A percentile compares a stretch with the other conserved stretches of the same genome.
Evolutionary conservation across 306 rosid species (phyloP).

Genomic region (Delonix regia): DNA sequence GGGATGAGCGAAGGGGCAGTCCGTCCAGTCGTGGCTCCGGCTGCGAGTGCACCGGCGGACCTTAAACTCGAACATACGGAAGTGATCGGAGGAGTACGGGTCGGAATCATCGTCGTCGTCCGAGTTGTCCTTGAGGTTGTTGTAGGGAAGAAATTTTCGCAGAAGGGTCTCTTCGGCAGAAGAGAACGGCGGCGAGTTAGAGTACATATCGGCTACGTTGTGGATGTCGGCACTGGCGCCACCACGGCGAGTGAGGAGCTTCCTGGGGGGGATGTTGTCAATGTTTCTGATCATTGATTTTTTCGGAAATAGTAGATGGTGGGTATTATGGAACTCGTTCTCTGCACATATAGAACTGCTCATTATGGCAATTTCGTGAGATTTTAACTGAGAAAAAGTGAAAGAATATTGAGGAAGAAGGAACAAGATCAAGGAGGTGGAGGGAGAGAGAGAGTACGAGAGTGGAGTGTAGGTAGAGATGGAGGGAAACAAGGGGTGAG

Average conservation of each 20-base stretch:
- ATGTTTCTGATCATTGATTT: conserved; percentile 43
- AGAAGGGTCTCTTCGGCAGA: conserved; percentile 53
- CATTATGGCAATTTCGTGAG: conserved; percentile 32
- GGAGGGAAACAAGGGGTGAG: conserved; percentile 33
- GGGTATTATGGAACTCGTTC: conserved; percentile 43
- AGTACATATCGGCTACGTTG: conserved; percentile 42
- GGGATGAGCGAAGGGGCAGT: conserved; percentile 86
- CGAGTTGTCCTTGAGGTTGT: conserved; percentile 25
- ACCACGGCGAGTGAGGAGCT: conserved; percentile 57
- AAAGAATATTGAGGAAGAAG: not conserved
- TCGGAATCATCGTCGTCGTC: conserved; percentile 43
- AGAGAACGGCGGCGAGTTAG: conserved; percentile 47
- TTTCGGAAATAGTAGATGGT: conserved; percentile 48
- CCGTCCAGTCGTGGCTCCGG: conserved; percentile 99
- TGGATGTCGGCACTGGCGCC: not conserved
- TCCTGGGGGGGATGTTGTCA: conserved; percentile 72
- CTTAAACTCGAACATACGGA: conserved; percentile 93
- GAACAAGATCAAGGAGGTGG: not conserved
- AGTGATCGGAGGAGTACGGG: conserved; percentile 76
- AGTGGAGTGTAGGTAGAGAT: not conserved
- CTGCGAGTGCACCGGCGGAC: conserved; percentile 82
- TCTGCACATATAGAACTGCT: conserved; percentile 45
- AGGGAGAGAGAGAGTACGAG: not conserved
- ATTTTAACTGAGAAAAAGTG: not conserved
- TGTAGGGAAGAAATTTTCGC: conserved; percentile 53